phyloP scores from a whole-genome alignment of 176 grass and related monocot genomes.

The Dendrocalamus sinicus region DNA sequence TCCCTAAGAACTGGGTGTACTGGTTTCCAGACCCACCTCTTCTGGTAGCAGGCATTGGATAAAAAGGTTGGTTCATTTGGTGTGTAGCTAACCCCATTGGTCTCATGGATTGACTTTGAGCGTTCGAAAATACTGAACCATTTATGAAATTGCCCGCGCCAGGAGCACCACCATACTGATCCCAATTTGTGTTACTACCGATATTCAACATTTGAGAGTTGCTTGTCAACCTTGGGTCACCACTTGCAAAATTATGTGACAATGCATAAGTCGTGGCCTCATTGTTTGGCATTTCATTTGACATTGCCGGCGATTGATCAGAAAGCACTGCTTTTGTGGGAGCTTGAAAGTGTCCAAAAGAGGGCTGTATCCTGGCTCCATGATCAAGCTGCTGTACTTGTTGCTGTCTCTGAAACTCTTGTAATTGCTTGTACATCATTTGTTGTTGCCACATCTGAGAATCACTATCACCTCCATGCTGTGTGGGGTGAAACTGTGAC shows the following conservation, averaged over 20 bases:
- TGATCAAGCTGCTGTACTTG: slow-evolving; percentile 76
- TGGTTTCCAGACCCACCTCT: slow-evolving; percentile 67
- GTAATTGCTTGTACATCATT: slow-evolving; percentile 82
- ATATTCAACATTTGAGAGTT: slow-evolving; percentile 68
- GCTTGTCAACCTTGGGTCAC: slow-evolving; percentile 54
- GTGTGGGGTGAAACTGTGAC: slow-evolving; percentile 70
- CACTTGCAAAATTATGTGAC: slow-evolving; percentile 59
- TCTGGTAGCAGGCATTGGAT: slow-evolving; percentile 60
- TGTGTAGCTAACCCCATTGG: slow-evolving; percentile 65
- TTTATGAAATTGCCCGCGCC: slow-evolving; percentile 63
- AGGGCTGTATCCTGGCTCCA: slow-evolving; percentile 56
- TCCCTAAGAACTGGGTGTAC: slow-evolving; percentile 74
- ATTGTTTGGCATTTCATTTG: slow-evolving; percentile 73
- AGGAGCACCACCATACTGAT: slow-evolving; percentile 61
- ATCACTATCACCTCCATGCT: slow-evolving; percentile 58
- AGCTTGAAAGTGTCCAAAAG: slow-evolving; percentile 59
- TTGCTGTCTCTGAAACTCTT: slow-evolving; percentile 87
- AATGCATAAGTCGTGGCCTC: slow-evolving; percentile 64
- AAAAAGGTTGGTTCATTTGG: slow-evolving; percentile 78
- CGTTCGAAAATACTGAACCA: slow-evolving; percentile 63
- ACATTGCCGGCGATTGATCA: slow-evolving; percentile 58
- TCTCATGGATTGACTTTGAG: slow-evolving; percentile 65
- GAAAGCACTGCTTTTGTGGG: slow-evolving; percentile 50
- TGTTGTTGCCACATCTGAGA: slow-evolving; percentile 93
- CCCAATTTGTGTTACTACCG: slow-evolving; percentile 69